Evolutionary conservation across 179 eudicot genomes (phyloP), one percentile per base, ranked within the genome.

Genomic region (Nepenthes alata): DNA sequence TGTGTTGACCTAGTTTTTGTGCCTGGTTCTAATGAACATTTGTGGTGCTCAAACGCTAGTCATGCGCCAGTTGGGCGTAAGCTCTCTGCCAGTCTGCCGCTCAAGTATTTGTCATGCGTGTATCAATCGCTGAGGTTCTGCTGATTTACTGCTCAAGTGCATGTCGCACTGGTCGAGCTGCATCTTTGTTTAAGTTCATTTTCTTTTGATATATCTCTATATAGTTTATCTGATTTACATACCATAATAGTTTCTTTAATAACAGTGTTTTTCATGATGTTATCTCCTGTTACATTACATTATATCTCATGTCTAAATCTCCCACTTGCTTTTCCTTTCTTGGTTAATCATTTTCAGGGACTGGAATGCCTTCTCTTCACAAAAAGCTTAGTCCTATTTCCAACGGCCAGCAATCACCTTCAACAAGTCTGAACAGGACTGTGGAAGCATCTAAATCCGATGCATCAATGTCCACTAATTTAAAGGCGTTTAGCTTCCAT

Each of bases 401-500:
- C 10, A 49, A 59, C 37, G 47, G 55, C 36, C 53, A 14, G 34
- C 53, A 63, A 64, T 25, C 64, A 55, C 53, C 47, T 37, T 61
- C 72, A 52, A 59, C n/a, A 6, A 67, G 49, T 50, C 48, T 55
- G 54, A 51, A 51, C 38, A 69, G 72, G 16, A 61, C 45, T 59
- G 25, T 55, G 9, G 12, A 50, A 58, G 61, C 63, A 59, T 45
- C 70, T 10, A 61, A 67, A 47, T 47, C 57, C 47, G 72, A 75
- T 38, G 3, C 50, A n/a, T 36, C 77, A n/a, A 48, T 55, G 49
- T 50, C 65, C 59, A 72, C 57, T 61, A 69, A 56, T 51, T 67
- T 78, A 11, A 83, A 74, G 67, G 38, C 75, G 38, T 83, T 83
- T 64, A 81, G 66, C 55, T 76, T 78, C 67, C 68, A 51, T 60